Conservation (phyloP, 1,284 basidiomycete species). For the Salmacisia buchloeana region DNA sequence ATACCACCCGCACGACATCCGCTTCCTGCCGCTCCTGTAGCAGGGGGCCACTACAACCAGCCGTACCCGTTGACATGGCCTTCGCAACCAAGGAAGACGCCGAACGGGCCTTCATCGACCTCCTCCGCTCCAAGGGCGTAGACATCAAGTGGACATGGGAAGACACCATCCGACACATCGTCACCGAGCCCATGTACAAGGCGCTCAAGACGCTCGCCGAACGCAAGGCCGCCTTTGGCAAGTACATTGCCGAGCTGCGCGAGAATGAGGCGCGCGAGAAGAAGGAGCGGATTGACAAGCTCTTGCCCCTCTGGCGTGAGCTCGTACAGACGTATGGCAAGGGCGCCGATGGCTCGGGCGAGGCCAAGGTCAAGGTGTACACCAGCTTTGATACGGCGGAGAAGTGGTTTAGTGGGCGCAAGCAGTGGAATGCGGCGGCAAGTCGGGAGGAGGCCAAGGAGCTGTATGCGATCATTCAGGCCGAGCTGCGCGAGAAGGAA, state of each 20-base stretch:
- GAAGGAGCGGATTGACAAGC: slow-evolving; percentile 20
- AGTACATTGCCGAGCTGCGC: slow-evolving; percentile 47
- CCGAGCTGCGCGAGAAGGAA: slow-evolving; percentile 27
- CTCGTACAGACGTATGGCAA: slow-evolving; percentile 12
- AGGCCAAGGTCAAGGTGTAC: slow-evolving; percentile 32
- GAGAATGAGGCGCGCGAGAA: slow-evolving; percentile 29
- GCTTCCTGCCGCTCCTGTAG: slow-evolving; percentile 4
- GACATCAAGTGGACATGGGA: slow-evolving; percentile 96
- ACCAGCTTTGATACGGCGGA: slow-evolving; percentile 31
- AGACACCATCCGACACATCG: slow-evolving; percentile 91
- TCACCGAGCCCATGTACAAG: slow-evolving; percentile 96
- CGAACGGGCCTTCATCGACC: slow-evolving; percentile 84
- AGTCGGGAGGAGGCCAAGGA: slow-evolving; percentile 26
- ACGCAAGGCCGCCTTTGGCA: slow-evolving; percentile 73
- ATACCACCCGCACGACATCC: not conserved
- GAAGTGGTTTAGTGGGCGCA: slow-evolving; percentile 18
- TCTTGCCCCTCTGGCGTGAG: slow-evolving; percentile 28
- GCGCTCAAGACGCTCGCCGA: slow-evolving; percentile 86
- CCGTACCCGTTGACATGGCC: slow-evolving; percentile 19
- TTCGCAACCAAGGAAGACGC: slow-evolving; percentile 80
- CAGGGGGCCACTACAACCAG: not conserved
- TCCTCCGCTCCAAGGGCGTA: slow-evolving; percentile 79
- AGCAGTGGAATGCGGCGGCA: slow-evolving; percentile 23
- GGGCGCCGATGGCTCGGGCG: not conserved
- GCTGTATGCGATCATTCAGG: slow-evolving; percentile 26